Base-by-base conservation (phyloP, 1,139 yeast genomes). In the Casaregolazyma suthepensis region DNA sequence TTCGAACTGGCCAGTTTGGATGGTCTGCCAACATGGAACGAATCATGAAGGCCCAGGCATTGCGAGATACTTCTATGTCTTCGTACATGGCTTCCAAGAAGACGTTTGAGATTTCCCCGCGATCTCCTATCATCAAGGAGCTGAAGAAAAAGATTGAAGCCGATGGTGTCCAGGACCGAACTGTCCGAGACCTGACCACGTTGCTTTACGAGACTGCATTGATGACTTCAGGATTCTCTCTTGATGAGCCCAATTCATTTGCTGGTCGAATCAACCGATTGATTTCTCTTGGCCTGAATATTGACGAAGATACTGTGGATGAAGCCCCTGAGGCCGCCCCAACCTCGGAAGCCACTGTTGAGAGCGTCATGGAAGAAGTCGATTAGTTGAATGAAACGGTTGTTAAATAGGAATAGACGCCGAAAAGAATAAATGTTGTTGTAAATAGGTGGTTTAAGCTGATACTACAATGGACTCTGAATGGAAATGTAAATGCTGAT, bases 21-120 rank as follows among this genome's bases (percentile, higher is more conserved):
- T 93, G 99, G 99, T 93, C 99, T 66, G 99, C 99, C 69, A 93
- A 93, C 82, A 94, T 94, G 99, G 99, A 93, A 81, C 93, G 99
- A 86, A 93, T 93, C 82, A 94, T 93, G 99, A 93, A 93, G 83
- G 99, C 99, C 61, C 99, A 93, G 82, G 99, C 99, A 68, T 82
- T 93, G 70, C 91, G 99, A 81, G 99, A 93, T 76, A 87, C 96
- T 66, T 83, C 96, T 66, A 93, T 94, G 99, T 90, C 98, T 51
- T 84, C 96, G 60, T 93, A 93, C 94, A 94, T 93, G 99, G 87
- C 99, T 48, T 93, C 99, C 56, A 94, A 94, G 90, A 93, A 93
- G 86, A 93, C 94, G 68, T 89, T 93, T 70, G 99, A 94, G 81
- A 90, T 93, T 68, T 93, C 98, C 70, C 98, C 99, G 78, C 86